phyloP scores from a whole-genome alignment of 2,329 filamentous ascomycete genomes.

The Fonsecaea erecta region DNA sequence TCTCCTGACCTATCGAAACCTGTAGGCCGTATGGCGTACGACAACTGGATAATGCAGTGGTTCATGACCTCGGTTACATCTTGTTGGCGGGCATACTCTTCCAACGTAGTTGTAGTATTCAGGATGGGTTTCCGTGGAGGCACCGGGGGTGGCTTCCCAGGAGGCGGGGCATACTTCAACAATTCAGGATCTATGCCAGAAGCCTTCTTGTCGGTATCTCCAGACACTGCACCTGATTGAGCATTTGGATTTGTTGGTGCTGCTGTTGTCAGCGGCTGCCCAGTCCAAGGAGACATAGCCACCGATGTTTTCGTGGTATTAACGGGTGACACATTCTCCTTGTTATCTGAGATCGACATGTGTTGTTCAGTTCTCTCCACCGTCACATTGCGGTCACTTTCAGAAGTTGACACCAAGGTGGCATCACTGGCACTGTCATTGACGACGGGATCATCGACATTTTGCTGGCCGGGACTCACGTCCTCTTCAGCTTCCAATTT shows the following conservation, averaged over 20 bases:
- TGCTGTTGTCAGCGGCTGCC: conserved; percentile 42
- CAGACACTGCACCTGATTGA: conserved; percentile 35
- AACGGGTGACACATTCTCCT: conserved; percentile 46
- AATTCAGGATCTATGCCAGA: conserved; percentile 20
- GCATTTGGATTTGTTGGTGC: conserved; percentile 36
- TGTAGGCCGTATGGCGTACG: conserved; percentile 80
- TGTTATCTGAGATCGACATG: conserved; percentile 40
- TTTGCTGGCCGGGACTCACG: neutral
- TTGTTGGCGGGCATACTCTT: conserved; percentile 73
- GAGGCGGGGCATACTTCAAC: conserved; percentile 39
- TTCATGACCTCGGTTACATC: conserved; percentile 96
- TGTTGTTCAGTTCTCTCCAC: conserved; percentile 44
- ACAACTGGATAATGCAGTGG: conserved; percentile 86
- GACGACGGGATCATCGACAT: conserved; percentile 18
- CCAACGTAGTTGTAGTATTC: conserved; percentile 41
- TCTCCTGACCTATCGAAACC: conserved; percentile 70
- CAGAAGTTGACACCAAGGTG: conserved; percentile 45
- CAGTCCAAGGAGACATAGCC: conserved; percentile 19
- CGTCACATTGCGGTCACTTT: conserved; percentile 43
- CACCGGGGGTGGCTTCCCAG: conserved; percentile 59
- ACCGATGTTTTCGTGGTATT: conserved; percentile 27
- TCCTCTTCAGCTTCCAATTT: conserved; percentile 12
- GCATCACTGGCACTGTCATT: conserved; percentile 44
- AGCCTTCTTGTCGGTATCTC: conserved; percentile 23
- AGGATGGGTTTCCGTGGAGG: conserved; percentile 53